These are phyloP conservation scores for Ottelia alismoides DNA, from an alignment of 106 monocot genomes.

Conservation along the genomic window DNA sequence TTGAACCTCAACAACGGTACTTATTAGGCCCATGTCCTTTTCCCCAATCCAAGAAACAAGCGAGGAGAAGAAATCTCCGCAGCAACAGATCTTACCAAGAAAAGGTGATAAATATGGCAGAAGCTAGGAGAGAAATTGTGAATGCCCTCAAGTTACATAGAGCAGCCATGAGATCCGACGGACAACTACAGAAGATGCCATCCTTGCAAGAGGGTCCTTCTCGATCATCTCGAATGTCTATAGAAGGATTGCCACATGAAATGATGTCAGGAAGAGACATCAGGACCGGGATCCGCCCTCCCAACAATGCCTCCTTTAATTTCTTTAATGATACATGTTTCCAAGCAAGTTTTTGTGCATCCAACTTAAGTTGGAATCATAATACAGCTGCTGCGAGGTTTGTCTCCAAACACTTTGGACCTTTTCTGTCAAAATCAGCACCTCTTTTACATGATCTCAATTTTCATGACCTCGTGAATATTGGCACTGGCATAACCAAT, in stretches of 20 bases:
- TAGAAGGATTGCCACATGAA: neutral
- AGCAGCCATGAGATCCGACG: slow-evolving; percentile 3
- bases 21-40: too few species aligned
- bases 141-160: too few species aligned
- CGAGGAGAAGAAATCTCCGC: too few species aligned
- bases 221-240: too few species aligned
- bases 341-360: slow-evolving; percentile 11
- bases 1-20: too few species aligned
- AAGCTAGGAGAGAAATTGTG: too few species aligned
- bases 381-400: slow-evolving; percentile 21
- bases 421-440: slow-evolving; percentile 31
- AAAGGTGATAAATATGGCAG: too few species aligned
- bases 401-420: slow-evolving; percentile 15
- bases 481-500: neutral
- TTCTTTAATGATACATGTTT: slow-evolving; percentile 13
- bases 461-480: neutral
- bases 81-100: too few species aligned
- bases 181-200: too few species aligned
- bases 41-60: too few species aligned
- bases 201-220: too few species aligned
- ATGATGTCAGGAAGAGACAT: slow-evolving; percentile 4
- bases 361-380: slow-evolving; percentile 8
- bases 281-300: slow-evolving; percentile 4
- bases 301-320: slow-evolving; percentile 7
- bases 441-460: slow-evolving; percentile 2